phyloP scores from a whole-genome alignment of 169 alveolate species.

The Plasmodium knowlesi region DNA sequence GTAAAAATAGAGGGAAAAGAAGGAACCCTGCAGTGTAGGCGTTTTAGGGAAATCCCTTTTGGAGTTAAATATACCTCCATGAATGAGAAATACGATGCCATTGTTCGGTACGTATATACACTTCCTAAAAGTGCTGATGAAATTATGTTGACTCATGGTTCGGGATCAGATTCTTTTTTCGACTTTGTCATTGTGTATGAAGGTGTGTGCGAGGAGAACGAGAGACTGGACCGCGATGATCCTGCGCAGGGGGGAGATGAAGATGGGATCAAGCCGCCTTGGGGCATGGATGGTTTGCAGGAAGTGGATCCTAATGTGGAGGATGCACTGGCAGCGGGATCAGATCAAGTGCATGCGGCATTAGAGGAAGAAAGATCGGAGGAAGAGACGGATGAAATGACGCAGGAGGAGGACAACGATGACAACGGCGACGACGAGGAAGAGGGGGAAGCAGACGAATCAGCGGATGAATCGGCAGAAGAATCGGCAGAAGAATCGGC shows the following conservation, averaged over 20 bases:
- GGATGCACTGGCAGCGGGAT: not conserved
- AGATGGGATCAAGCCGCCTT: not conserved
- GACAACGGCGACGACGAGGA: not conserved
- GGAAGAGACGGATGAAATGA: slow-evolving; percentile 2
- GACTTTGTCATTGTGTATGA: slow-evolving; percentile 67
- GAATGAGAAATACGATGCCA: slow-evolving; percentile 31
- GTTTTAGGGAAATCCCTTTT: slow-evolving; percentile 24
- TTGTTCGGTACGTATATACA: slow-evolving; percentile 44
- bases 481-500: not conserved
- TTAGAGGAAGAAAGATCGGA: not conserved
- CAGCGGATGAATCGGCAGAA: not conserved
- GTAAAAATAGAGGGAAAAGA: not conserved
- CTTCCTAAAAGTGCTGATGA: slow-evolving; percentile 60
- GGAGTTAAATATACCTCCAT: not conserved
- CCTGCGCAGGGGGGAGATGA: not conserved
- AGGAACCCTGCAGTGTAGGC: not conserved
- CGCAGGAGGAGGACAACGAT: not conserved
- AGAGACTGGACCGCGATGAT: not conserved
- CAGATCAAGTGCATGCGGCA: not conserved
- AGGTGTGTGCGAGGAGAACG: not conserved
- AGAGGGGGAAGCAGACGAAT: not conserved
- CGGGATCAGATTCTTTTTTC: slow-evolving; percentile 6
- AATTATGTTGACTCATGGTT: slow-evolving; percentile 4
- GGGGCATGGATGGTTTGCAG: not conserved
- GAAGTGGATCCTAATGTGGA: not conserved